Evolutionary conservation across 345 rosid species (phyloP).

Genomic region (Eucalyptus pumila): DNA sequence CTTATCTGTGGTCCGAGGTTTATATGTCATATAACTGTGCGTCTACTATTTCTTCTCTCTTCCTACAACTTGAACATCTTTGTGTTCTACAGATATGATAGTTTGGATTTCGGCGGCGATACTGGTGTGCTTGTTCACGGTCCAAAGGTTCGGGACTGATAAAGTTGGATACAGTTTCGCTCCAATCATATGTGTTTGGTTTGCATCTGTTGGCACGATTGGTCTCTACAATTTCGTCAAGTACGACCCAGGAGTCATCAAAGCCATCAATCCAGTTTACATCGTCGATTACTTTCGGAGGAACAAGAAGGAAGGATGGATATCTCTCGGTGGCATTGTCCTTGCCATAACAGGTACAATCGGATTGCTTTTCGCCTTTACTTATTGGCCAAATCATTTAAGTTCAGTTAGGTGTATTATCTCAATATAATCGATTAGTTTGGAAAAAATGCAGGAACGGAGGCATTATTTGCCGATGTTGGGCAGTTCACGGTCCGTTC

Average conservation of each 20-base stretch:
- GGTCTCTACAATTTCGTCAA: slow-evolving; percentile 15
- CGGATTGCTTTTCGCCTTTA: neutral
- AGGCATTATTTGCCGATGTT: slow-evolving; percentile 50
- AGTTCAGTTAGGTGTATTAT: neutral
- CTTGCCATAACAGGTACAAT: slow-evolving; percentile 20
- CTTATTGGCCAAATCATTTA: neutral
- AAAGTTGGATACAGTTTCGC: slow-evolving; percentile 39
- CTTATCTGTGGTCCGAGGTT: neutral
- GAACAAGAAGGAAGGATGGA: slow-evolving; percentile 31
- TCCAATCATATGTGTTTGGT: slow-evolving; percentile 12
- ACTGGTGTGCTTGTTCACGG: slow-evolving; percentile 17
- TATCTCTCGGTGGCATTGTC: slow-evolving; percentile 39
- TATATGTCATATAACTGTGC: neutral
- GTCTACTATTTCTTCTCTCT: neutral
- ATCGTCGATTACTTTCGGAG: slow-evolving; percentile 24
- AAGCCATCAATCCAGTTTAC: slow-evolving; percentile 33
- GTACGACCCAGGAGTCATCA: slow-evolving; percentile 15
- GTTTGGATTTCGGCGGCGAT: slow-evolving; percentile 32
- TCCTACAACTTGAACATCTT: neutral
- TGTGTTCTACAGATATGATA: slow-evolving; percentile 5
- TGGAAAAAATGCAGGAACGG: slow-evolving; percentile 11
- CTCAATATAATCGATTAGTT: neutral
- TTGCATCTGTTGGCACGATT: neutral
- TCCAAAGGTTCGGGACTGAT: slow-evolving; percentile 34
- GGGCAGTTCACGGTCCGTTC: slow-evolving; percentile 42